Evolutionary conservation across 1,284 basidiomycete genomes (phyloP).

Genomic region (Puccinia sorghi): DNA sequence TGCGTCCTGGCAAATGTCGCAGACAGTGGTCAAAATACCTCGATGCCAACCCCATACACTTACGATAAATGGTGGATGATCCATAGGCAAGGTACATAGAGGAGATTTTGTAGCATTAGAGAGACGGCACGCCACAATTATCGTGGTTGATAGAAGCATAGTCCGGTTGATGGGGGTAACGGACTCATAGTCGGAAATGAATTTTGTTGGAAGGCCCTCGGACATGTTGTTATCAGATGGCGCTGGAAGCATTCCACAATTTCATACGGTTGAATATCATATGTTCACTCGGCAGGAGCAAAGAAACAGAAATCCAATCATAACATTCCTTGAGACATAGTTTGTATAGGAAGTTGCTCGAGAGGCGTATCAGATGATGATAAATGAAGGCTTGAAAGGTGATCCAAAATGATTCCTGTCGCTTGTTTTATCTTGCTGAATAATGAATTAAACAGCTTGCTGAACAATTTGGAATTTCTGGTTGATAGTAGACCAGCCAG

Average conservation of each 20-base stretch:
- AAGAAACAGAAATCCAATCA: conserved; percentile 32
- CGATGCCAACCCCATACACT: conserved; percentile 48
- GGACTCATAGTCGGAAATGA: conserved; percentile 35
- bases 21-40: conserved; percentile 18
- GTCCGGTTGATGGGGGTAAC: conserved; percentile 32
- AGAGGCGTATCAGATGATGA: background rate
- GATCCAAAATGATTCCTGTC: conserved; percentile 8
- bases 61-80: conserved; percentile 26
- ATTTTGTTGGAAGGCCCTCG: conserved; percentile 22
- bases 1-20: conserved; percentile 21
- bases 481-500: conserved; percentile 19
- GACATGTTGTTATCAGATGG: background rate
- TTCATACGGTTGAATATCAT: background rate
- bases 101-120: background rate
- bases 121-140: conserved; percentile 11
- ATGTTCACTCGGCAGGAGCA: conserved; percentile 6
- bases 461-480: conserved; percentile 24
- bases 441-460: conserved; percentile 2
- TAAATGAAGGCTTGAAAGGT: conserved; percentile 10
- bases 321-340: conserved; percentile 40
- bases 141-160: conserved; percentile 23
- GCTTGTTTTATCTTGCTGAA: conserved; percentile 6
- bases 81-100: conserved; percentile 5
- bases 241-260: conserved; percentile 24
- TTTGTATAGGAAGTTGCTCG: background rate